These are phyloP conservation scores for Pythium insidiosum DNA, from an alignment of 352 stramenopile species.

Conservation along the genomic window DNA sequence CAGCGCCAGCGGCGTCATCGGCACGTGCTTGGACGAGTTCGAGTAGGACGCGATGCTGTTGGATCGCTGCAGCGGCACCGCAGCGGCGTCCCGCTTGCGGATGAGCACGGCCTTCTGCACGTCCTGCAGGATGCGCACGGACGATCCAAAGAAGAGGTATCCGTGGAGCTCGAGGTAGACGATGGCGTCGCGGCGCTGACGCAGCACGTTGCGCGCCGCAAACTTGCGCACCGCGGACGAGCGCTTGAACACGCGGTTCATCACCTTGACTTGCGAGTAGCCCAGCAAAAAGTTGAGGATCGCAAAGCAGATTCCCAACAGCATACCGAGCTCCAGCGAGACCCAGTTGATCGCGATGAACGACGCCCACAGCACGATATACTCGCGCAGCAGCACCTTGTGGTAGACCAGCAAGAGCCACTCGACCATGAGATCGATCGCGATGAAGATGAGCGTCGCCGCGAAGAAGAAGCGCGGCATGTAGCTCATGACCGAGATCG, in stretches of 20 bases:
- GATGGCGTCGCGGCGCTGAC: constrained; percentile 62
- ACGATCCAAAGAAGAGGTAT: constrained; percentile 83
- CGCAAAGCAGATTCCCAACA: constrained; percentile 86
- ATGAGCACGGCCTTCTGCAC: constrained; percentile 72
- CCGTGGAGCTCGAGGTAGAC: constrained; percentile 77
- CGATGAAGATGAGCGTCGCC: constrained; percentile 95
- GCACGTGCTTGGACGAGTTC: constrained; percentile 21
- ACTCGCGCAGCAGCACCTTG: constrained; percentile 86
- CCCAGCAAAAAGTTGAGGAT: constrained; percentile 82
- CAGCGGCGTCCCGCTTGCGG: constrained; percentile 23
- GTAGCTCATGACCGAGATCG: constrained; percentile 92
- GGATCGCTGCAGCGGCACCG: constrained; percentile 4
- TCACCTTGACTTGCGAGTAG: constrained; percentile 68
- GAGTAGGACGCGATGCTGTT: constrained; percentile 12
- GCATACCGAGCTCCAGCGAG: constrained; percentile 95
- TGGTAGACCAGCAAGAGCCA: constrained; percentile 91
- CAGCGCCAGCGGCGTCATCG: constrained; percentile 40
- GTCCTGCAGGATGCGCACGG: constrained; percentile 74
- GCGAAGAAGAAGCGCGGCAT: constrained; percentile 98
- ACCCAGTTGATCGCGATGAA: constrained; percentile 93
- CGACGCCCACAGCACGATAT: constrained; percentile 88
- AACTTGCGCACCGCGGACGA: constrained; percentile 66
- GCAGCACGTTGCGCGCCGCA: constrained; percentile 44
- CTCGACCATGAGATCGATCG: constrained; percentile 95
- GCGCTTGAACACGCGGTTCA: constrained; percentile 44